Percentiles rank a stretch among this genome's conserved stretches.
Conservation (phyloP, 148 eudicot species). For the Silene uniflora region DNA sequence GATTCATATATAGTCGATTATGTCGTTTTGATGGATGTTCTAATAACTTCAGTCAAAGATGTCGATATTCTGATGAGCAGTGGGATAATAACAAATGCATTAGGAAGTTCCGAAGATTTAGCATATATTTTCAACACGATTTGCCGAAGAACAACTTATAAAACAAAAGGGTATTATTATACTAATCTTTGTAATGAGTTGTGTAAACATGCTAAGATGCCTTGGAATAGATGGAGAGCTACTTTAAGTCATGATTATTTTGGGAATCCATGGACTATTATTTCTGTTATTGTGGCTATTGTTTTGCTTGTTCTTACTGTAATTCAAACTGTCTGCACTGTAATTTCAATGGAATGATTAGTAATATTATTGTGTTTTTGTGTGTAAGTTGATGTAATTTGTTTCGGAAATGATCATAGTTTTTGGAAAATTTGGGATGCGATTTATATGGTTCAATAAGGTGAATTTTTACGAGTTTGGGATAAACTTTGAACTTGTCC, state of each 20-base stretch:
- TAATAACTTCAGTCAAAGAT: slow-evolving; percentile 20
- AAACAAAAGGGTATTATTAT: slow-evolving; percentile 27
- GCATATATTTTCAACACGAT: slow-evolving; percentile 27
- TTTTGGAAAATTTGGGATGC: no score
- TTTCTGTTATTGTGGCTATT: slow-evolving; percentile 35
- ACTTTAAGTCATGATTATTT: slow-evolving; percentile 31
- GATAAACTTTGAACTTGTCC: no score
- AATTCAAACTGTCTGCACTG: slow-evolving; percentile 26
- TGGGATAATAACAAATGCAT: slow-evolving; percentile 17
- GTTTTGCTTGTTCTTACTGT: slow-evolving; percentile 31
- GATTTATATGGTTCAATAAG: no score
- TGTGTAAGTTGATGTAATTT: background rate
- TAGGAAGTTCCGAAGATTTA: slow-evolving; percentile 23
- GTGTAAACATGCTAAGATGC: slow-evolving; percentile 23
- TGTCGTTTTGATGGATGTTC: slow-evolving; percentile 28
- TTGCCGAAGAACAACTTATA: slow-evolving; percentile 18
- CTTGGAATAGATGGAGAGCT: slow-evolving; percentile 26
- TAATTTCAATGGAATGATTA: slow-evolving; percentile 3
- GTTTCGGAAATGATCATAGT: no score
- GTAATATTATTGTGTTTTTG: background rate
- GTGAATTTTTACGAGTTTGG: no score
- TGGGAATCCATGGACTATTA: slow-evolving; percentile 38
- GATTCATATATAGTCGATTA: slow-evolving; percentile 32
- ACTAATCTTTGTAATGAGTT: slow-evolving; percentile 14
- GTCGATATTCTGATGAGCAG: slow-evolving; percentile 24